These are phyloP conservation scores for Alternaria incomplexa DNA, from an alignment of 2,329 filamentous ascomycete species.

Conservation along the genomic window DNA sequence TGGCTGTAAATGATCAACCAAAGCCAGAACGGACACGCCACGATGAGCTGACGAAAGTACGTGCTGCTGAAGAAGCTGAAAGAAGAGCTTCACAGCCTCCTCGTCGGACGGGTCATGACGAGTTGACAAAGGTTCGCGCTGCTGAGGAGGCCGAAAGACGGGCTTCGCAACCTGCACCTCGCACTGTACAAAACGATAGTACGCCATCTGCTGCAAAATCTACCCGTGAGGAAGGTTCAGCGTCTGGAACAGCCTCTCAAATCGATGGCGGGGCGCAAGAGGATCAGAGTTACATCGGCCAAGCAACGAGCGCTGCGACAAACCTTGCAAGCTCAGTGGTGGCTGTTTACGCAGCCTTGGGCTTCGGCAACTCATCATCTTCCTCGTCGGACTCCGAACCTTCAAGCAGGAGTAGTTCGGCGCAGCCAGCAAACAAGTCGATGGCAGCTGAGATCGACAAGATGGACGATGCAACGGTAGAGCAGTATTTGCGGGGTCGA, in stretches of 20 bases:
- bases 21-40: background rate
- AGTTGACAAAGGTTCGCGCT: background rate
- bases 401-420: constrained; percentile 3
- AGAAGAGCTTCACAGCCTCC: background rate
- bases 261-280: constrained; percentile 6
- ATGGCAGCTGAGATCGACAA: constrained; percentile 30
- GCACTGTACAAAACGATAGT: background rate
- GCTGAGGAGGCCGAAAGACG: background rate
- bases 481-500: constrained; percentile 26
- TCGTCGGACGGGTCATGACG: background rate
- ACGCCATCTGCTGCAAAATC: background rate
- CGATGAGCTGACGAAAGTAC: background rate
- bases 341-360: constrained; percentile 35
- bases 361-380: constrained; percentile 42
- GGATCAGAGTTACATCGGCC: constrained; percentile 12
- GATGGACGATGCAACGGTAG: constrained; percentile 32
- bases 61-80: constrained; percentile 1
- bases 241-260: background rate
- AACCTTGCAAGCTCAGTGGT: constrained; percentile 35
- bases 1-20: background rate
- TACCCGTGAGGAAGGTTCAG: background rate
- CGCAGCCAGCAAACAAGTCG: constrained; percentile 1
- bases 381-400: constrained; percentile 12
- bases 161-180: background rate
- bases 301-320: constrained; percentile 16